Evolutionary conservation across 2,329 filamentous ascomycete genomes (phyloP), one percentile per base, ranked within the genome.

Genomic region (Colletotrichum nymphaeae): DNA sequence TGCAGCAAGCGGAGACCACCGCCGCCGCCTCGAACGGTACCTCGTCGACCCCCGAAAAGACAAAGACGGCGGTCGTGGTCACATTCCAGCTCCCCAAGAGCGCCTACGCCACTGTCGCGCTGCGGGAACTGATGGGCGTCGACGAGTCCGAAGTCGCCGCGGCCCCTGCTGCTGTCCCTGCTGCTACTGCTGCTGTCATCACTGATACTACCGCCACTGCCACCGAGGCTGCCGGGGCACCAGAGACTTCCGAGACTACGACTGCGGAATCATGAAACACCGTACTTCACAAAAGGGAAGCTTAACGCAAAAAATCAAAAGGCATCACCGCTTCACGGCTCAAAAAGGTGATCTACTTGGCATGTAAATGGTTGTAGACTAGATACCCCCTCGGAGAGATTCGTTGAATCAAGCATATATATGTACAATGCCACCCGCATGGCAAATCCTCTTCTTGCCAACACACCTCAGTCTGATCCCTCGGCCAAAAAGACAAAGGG

Each of bases 91-190:
- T 97, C 32, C 93, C 91, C 1, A 91, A 92, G 62, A 95, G 93
- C 79, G 93, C 94, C 79, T 97, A 97, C 83, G 94, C 94, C 0
- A 97, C 94, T 0, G 94, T 97, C 87, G 93, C 93, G 14, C 81
- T 97, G 76, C 86, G 94, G 66, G 94, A 97, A 83, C 83, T 97
- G 74, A 95, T 94, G 87, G 84, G 85, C n/a, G 82, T 85, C 28
- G 71, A 73, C 24, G 74, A 75, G 19, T 70, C 70, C 55, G 70
- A 73, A 26, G 70, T 70, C 28, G 57, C 70, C 12, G 58, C 69
- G 8, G 35, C 22, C 5, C 19, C 66, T 42, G 5, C 52, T 16
- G 7, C 26, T 49, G 67, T 37, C 14, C 19, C 67, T 9, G 59
- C 67, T 16, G 32, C 49, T 6, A 1, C 63, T 46, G 52, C 63